phyloP scores from a whole-genome alignment of 129 eudicot species.

The Solidago caesia region DNA sequence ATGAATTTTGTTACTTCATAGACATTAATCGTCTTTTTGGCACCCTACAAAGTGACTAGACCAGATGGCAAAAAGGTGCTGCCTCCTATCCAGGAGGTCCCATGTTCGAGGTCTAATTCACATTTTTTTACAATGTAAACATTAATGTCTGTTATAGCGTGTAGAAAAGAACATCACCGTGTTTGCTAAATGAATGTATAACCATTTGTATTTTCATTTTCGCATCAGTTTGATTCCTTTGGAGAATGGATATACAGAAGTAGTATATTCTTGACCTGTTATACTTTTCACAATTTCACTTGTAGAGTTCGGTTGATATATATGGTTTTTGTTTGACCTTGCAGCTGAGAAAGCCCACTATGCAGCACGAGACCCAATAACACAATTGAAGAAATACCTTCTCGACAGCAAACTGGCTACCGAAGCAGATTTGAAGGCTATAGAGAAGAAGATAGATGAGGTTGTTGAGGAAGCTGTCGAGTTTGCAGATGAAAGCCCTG shows the following conservation, averaged over 20 bases:
- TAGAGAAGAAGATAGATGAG: slow-evolving; percentile 32
- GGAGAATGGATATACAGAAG: too few relatives aligned
- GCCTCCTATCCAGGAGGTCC: too few relatives aligned
- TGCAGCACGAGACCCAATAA: slow-evolving; percentile 32
- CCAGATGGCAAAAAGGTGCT: too few relatives aligned
- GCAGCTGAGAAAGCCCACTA: slow-evolving; percentile 34
- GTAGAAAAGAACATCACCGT: not conserved
- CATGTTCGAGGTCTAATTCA: too few relatives aligned
- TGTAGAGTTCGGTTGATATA: not conserved
- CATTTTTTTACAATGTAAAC: not conserved
- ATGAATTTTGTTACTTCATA: too few relatives aligned
- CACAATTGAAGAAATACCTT: slow-evolving; percentile 25
- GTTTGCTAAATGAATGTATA: not conserved
- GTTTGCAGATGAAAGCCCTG: slow-evolving; percentile 30
- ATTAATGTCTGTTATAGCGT: not conserved
- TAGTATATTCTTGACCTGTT: not conserved
- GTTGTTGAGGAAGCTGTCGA: slow-evolving; percentile 30
- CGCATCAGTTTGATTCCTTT: not conserved
- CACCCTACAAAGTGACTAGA: too few relatives aligned
- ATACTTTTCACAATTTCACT: not conserved
- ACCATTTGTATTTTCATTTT: not conserved
- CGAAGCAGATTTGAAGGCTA: slow-evolving; percentile 28
- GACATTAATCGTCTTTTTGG: too few relatives aligned
- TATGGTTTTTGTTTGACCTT: not conserved
- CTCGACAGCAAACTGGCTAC: slow-evolving; percentile 24